Evolutionary conservation across 495 filamentous ascomycete genomes (phyloP).

Genomic region (Xylaria castorea): DNA sequence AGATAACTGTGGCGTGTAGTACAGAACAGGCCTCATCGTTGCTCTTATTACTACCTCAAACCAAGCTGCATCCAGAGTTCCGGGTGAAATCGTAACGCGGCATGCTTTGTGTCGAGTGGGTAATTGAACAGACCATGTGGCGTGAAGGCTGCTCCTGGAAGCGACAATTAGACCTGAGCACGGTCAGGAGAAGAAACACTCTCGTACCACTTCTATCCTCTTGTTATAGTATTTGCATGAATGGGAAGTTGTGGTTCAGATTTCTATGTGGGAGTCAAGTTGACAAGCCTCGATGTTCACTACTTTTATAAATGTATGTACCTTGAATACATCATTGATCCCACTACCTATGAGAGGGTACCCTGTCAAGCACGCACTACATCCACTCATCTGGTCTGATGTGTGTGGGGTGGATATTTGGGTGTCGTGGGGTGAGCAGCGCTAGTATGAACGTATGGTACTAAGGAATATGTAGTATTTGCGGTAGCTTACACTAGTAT

Average conservation of each 20-base stretch:
- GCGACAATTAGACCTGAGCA: background rate
- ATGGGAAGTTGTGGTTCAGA: background rate
- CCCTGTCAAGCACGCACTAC: background rate
- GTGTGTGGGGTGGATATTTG: conserved; percentile 2
- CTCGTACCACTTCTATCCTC: background rate
- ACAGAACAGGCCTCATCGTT: background rate
- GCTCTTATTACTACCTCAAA: conserved; percentile 6
- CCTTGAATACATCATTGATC: conserved; percentile 1
- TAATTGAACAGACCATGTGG: conserved; percentile 6
- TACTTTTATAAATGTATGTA: background rate
- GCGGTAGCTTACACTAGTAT: background rate
- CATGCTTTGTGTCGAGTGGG: conserved; percentile 11
- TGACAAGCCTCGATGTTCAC: background rate
- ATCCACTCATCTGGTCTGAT: background rate
- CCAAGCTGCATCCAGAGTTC: conserved; percentile 14
- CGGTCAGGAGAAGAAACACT: background rate
- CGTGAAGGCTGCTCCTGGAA: background rate
- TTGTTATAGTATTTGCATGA: background rate
- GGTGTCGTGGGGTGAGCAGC: conserved; percentile 9
- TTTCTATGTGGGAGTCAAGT: conserved; percentile 14
- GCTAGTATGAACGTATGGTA: background rate
- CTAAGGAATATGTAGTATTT: background rate
- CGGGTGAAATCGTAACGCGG: background rate
- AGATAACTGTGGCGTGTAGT: conserved; percentile 17
- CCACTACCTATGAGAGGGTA: background rate